phyloP scores from a whole-genome alignment of 495 filamentous ascomycete genomes.

The Penicillium dipodomyicola region DNA sequence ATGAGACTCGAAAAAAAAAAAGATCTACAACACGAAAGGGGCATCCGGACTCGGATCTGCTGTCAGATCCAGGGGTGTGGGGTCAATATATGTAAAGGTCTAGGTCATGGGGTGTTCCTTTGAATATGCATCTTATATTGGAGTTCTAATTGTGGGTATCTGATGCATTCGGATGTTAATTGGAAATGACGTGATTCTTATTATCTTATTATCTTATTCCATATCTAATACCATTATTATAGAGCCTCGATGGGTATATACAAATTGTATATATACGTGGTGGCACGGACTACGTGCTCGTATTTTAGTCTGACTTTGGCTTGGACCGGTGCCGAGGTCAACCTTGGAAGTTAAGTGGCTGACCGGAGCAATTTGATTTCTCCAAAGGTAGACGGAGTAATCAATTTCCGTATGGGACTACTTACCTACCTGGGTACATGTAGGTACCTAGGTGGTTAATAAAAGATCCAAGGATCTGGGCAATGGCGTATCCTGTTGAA shows the following conservation, averaged over 20 bases:
- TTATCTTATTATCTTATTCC: not conserved
- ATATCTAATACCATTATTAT: not conserved
- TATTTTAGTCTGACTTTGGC: not conserved
- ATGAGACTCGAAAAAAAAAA: slow-evolving; percentile 31
- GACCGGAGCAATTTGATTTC: too few relatives aligned
- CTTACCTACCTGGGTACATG: too few relatives aligned
- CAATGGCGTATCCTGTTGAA: too few relatives aligned
- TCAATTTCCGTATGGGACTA: too few relatives aligned
- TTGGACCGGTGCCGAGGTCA: too few relatives aligned
- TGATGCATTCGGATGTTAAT: not conserved
- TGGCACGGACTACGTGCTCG: not conserved
- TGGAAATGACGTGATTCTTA: not conserved
- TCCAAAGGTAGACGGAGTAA: too few relatives aligned
- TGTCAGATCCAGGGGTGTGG: slow-evolving; percentile 25
- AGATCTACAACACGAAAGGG: slow-evolving; percentile 15
- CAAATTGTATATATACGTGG: not conserved
- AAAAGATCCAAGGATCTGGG: too few relatives aligned
- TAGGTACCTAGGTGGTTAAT: too few relatives aligned
- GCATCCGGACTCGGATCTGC: slow-evolving; percentile 11
- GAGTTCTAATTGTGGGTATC: not conserved
- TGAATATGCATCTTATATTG: not conserved
- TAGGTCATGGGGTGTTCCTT: slow-evolving; percentile 8
- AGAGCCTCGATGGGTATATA: not conserved
- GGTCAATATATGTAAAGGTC: not conserved
- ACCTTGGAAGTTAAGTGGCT: too few relatives aligned